A percentile compares a stretch with the other conserved stretches of the same genome.
Evolutionary conservation across 805 yeast species (phyloP).

Genomic region (Dipodascopsis uninucleata): DNA sequence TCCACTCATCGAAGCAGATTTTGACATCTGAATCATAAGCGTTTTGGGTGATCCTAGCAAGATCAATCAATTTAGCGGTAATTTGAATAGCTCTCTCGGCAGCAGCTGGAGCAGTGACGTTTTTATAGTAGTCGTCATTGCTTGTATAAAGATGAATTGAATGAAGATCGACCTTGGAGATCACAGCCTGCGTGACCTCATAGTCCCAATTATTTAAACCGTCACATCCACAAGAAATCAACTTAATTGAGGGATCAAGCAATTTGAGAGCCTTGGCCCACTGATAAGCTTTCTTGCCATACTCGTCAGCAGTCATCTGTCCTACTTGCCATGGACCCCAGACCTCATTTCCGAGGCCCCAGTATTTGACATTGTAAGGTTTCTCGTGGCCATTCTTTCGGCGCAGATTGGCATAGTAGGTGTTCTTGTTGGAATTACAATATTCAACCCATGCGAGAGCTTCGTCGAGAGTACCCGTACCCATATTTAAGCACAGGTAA

Average conservation of each 20-base stretch:
- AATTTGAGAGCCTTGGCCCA: conserved; percentile 40
- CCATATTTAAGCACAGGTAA: conserved; percentile 39
- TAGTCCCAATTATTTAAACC: conserved; percentile 38
- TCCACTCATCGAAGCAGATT: conserved; percentile 40
- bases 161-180: conserved; percentile 33
- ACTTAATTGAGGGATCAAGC: conserved; percentile 34
- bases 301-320: conserved; percentile 35
- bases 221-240: conserved; percentile 37
- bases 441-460: conserved; percentile 40
- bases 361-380: conserved; percentile 39
- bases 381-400: conserved; percentile 38
- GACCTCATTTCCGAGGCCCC: conserved; percentile 41
- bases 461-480: conserved; percentile 40
- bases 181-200: conserved; percentile 32
- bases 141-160: conserved; percentile 39
- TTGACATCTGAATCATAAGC: conserved; percentile 28
- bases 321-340: conserved; percentile 42
- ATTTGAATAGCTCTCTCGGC: conserved; percentile 38
- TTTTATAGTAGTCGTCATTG: conserved; percentile 31
- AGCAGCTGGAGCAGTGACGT: conserved; percentile 35
- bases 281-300: conserved; percentile 34
- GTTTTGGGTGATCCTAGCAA: conserved; percentile 33
- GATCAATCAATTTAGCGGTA: conserved; percentile 33
- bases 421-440: conserved; percentile 36
- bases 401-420: conserved; percentile 39